Evolutionary conservation across 352 stramenopile species (phyloP).

Genomic region (Globisporangium camurandrum): DNA sequence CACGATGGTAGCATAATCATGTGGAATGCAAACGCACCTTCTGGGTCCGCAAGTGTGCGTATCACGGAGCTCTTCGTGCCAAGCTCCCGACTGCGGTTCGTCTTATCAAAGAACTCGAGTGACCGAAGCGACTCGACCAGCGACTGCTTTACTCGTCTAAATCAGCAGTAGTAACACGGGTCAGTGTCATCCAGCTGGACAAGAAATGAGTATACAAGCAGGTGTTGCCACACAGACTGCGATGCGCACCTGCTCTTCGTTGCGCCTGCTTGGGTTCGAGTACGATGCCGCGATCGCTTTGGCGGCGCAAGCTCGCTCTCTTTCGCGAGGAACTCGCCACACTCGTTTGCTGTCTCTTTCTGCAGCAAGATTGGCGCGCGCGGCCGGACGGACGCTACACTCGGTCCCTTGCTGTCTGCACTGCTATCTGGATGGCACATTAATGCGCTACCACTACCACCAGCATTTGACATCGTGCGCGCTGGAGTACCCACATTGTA

Average conservation of each 20-base stretch:
- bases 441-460: too few species aligned
- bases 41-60: constrained; percentile 47
- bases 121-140: constrained; percentile 60
- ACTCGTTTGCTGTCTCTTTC: constrained; percentile 29
- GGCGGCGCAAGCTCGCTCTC: constrained; percentile 25
- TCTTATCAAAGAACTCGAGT: constrained; percentile 71
- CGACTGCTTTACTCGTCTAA: constrained; percentile 54
- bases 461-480: too few species aligned
- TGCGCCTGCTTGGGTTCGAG: constrained; percentile 17
- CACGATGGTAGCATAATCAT: background rate
- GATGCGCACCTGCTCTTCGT: constrained; percentile 27
- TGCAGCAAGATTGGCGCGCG: constrained; percentile 48
- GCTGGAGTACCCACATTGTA: too few species aligned
- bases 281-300: constrained; percentile 37
- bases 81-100: constrained; percentile 59
- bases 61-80: constrained; percentile 50
- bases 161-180: background rate
- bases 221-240: background rate
- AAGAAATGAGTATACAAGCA: background rate
- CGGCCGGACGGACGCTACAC: constrained; percentile 30
- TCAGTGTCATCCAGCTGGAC: background rate
- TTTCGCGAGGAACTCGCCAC: constrained; percentile 39
- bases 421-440: too few species aligned
- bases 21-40: too few species aligned
- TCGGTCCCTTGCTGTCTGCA: constrained; percentile 5